These are phyloP conservation scores for Rhizopogon salebrosus DNA, from an alignment of 768 basidiomycete species.

Conservation along the genomic window DNA sequence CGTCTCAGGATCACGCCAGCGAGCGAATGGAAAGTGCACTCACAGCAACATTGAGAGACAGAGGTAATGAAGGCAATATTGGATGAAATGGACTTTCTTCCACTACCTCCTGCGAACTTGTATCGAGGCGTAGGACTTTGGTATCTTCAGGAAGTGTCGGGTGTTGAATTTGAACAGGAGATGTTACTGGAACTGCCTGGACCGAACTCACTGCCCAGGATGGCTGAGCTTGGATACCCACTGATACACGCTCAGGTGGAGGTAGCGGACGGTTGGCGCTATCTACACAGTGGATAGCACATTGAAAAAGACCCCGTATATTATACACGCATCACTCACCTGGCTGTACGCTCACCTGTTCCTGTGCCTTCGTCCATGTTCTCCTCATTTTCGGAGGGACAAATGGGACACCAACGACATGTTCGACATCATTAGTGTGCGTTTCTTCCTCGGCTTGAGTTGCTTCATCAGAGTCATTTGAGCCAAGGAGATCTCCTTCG, in stretches of 20 bases:
- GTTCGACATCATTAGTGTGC: conserved; percentile 37
- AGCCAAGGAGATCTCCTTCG: conserved; percentile 42
- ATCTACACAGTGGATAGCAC: conserved; percentile 15
- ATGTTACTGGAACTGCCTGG: conserved; percentile 27
- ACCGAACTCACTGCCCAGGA: conserved; percentile 31
- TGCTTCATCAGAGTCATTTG: conserved; percentile 30
- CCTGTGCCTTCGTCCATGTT: conserved; percentile 48
- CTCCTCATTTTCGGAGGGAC: conserved; percentile 65
- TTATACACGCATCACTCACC: conserved; percentile 29
- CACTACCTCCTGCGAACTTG: conserved; percentile 2
- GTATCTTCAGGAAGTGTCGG: conserved; percentile 3
- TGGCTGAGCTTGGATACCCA: conserved; percentile 42
- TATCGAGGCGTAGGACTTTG: conserved; percentile 9
- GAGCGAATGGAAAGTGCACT: conserved; percentile 7
- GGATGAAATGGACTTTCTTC: conserved; percentile 6
- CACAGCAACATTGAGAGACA: conserved; percentile 17
- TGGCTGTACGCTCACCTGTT: conserved; percentile 34
- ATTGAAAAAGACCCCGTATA: background rate
- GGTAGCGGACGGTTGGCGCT: conserved; percentile 14
- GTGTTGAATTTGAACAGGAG: conserved; percentile 7
- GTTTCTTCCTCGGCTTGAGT: conserved; percentile 38
- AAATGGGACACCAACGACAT: conserved; percentile 28
- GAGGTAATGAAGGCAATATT: conserved; percentile 6
- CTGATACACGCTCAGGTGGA: conserved; percentile 28
- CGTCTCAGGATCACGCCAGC: conserved; percentile 18